Percentiles rank a stretch among this genome's conserved stretches.
Conservation (phyloP, 2,329 filamentous ascomycete species). For the Fusarium penzigii region DNA sequence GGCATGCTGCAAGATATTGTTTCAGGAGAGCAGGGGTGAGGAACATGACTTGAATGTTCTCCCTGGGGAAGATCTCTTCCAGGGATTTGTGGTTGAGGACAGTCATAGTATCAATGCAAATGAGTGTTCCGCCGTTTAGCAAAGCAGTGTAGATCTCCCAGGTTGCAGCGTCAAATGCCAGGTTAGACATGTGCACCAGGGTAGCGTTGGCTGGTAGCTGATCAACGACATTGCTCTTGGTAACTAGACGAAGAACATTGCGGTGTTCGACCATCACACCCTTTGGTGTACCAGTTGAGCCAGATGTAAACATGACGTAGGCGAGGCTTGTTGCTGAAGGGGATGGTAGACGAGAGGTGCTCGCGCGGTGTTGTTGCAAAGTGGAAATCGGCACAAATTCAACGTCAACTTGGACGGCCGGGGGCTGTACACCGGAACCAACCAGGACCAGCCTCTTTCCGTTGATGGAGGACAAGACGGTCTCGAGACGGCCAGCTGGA, state of each 20-base stretch:
- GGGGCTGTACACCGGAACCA: neutral
- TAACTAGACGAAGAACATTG: conserved; percentile 1
- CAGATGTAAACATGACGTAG: conserved; percentile 20
- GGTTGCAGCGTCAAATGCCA: conserved; percentile 12
- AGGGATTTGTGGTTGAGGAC: conserved; percentile 6
- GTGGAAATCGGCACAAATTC: neutral
- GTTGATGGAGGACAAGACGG: conserved; percentile 6
- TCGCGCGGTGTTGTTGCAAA: neutral
- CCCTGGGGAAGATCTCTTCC: conserved; percentile 6
- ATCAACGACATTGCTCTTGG: neutral
- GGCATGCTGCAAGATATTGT: conserved; percentile 14
- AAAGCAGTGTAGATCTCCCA: conserved; percentile 13
- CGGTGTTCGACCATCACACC: conserved; percentile 19
- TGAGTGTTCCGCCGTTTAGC: conserved; percentile 10
- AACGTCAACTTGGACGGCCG: neutral
- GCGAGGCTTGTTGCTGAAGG: neutral
- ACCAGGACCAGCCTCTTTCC: conserved; percentile 8
- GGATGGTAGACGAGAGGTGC: neutral
- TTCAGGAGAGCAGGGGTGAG: conserved; percentile 22
- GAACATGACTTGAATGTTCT: conserved; percentile 6
- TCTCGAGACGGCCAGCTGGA: conserved; percentile 8
- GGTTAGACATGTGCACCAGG: conserved; percentile 7
- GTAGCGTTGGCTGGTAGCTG: neutral
- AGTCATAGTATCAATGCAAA: conserved; percentile 11
- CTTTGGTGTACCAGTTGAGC: conserved; percentile 17